Evolutionary conservation across 164 flowering plant genomes (phyloP).

Genomic region (Warburgia ugandensis): DNA sequence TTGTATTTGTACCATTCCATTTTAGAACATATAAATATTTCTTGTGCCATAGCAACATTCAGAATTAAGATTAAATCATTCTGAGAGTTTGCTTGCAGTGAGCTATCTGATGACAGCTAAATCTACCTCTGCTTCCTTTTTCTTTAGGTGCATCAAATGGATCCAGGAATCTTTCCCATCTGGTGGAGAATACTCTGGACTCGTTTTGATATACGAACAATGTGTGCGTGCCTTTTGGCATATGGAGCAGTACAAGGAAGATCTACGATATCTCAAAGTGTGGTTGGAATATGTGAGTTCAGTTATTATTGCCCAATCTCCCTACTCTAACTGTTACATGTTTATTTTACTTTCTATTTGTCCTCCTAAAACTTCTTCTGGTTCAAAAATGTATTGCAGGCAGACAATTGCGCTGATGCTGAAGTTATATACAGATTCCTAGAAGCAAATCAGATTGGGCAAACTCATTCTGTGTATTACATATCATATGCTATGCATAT

Average conservation of each 20-base stretch:
- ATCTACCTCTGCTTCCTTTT: neutral
- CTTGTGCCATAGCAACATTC: too few relatives aligned
- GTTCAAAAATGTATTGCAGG: slow-evolving; percentile 39
- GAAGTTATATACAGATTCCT: slow-evolving; percentile 72
- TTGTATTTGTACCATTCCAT: too few relatives aligned
- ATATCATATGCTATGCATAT: slow-evolving; percentile 63
- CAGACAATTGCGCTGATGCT: slow-evolving; percentile 83
- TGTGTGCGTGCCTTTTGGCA: slow-evolving; percentile 93
- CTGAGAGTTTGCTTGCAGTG: neutral
- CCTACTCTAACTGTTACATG: neutral
- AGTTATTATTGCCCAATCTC: neutral
- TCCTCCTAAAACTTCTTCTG: too few relatives aligned
- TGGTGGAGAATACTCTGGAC: slow-evolving; percentile 83
- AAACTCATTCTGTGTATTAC: slow-evolving; percentile 59
- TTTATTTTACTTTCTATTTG: neutral
- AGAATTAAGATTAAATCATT: neutral
- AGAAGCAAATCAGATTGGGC: slow-evolving; percentile 73
- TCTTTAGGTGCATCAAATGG: slow-evolving; percentile 88
- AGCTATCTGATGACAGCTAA: neutral
- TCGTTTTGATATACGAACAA: slow-evolving; percentile 81
- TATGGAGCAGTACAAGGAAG: slow-evolving; percentile 65
- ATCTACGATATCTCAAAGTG: slow-evolving; percentile 82
- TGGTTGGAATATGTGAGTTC: slow-evolving; percentile 92
- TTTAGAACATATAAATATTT: too few relatives aligned
- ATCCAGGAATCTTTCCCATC: slow-evolving; percentile 89